A percentile compares a stretch with the other conserved stretches of the same genome.
These are phyloP conservation scores for Malassezia brasiliensis DNA, from an alignment of 1,284 basidiomycete genomes.

Conservation along the genomic window DNA sequence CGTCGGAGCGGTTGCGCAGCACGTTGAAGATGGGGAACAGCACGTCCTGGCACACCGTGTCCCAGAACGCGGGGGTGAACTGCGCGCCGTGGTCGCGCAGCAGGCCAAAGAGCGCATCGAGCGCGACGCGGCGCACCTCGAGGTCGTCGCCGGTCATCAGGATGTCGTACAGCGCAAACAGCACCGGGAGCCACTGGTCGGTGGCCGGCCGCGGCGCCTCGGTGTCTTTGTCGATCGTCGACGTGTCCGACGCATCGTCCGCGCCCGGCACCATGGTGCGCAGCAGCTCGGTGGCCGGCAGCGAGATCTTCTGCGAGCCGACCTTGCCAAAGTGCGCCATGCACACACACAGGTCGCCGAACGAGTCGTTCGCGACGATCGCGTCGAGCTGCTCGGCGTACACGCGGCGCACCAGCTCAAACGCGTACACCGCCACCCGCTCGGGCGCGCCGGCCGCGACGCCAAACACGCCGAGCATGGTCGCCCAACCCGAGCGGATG, in stretches of 20 bases:
- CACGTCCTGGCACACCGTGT: conserved; percentile 88
- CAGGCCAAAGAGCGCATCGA: conserved; percentile 89
- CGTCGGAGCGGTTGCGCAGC: conserved; percentile 67
- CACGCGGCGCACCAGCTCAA: conserved; percentile 85
- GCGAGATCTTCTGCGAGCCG: conserved; percentile 92
- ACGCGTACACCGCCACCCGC: conserved; percentile 83
- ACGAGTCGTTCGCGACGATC: conserved; percentile 83
- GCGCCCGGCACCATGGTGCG: conserved; percentile 64
- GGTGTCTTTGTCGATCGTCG: not conserved
- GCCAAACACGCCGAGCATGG: conserved; percentile 96
- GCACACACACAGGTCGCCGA: conserved; percentile 90
- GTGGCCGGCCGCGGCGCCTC: not conserved
- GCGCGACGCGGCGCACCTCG: conserved; percentile 74
- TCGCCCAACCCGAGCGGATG: conserved; percentile 94
- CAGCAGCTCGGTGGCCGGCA: conserved; percentile 93
- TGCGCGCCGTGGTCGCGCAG: conserved; percentile 78
- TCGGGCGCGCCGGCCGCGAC: conserved; percentile 90
- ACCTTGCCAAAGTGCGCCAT: conserved; percentile 99
- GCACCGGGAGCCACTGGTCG: conserved; percentile 72
- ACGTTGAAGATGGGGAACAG: conserved; percentile 98
- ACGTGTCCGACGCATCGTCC: conserved; percentile 20
- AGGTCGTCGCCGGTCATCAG: conserved; percentile 99
- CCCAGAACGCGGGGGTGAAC: conserved; percentile 92
- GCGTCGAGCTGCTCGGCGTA: conserved; percentile 84
- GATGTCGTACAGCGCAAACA: conserved; percentile 96